These are phyloP conservation scores for Trypanosoma grayi DNA, from an alignment of 208 protist species.

Conservation along the genomic window DNA sequence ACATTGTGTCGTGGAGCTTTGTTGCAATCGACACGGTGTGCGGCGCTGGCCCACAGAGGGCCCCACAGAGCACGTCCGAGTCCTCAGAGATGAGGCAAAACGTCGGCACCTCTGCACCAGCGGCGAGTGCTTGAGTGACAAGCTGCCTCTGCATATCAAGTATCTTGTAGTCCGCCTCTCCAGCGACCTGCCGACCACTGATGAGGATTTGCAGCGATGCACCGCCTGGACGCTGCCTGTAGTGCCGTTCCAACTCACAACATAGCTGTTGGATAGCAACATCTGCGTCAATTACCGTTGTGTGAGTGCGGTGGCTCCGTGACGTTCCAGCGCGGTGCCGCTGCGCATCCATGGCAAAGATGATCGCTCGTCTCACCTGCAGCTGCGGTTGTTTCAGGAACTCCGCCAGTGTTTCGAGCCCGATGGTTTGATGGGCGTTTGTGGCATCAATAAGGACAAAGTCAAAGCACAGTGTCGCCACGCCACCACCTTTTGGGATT, in stretches of 20 bases:
- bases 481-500: conserved; percentile 33
- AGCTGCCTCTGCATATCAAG: conserved; percentile 70
- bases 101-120: conserved; percentile 30
- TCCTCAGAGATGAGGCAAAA: conserved; percentile 88
- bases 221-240: conserved; percentile 1
- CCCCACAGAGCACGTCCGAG: conserved; percentile 80
- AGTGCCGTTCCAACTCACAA: conserved; percentile 33
- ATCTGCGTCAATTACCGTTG: conserved; percentile 69
- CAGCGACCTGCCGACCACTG: conserved; percentile 73
- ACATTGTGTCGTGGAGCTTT: conserved; percentile 71
- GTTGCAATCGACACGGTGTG: conserved; percentile 76
- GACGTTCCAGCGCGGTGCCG: conserved; percentile 59
- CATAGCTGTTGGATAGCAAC: conserved; percentile 60
- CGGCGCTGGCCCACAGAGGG: conserved; percentile 75
- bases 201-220: conserved; percentile 46
- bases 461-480: conserved; percentile 50
- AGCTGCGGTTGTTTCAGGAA: conserved; percentile 44
- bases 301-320: conserved; percentile 49
- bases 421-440: conserved; percentile 72
- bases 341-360: conserved; percentile 81
- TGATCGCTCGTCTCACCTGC: conserved; percentile 39
- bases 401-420: conserved; percentile 43
- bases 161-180: conserved; percentile 90
- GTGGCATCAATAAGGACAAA: conserved; percentile 86
- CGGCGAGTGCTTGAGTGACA: conserved; percentile 29